These are phyloP conservation scores for Cardamine occulta DNA, from an alignment of 345 rosid genomes.

Conservation along the genomic window DNA sequence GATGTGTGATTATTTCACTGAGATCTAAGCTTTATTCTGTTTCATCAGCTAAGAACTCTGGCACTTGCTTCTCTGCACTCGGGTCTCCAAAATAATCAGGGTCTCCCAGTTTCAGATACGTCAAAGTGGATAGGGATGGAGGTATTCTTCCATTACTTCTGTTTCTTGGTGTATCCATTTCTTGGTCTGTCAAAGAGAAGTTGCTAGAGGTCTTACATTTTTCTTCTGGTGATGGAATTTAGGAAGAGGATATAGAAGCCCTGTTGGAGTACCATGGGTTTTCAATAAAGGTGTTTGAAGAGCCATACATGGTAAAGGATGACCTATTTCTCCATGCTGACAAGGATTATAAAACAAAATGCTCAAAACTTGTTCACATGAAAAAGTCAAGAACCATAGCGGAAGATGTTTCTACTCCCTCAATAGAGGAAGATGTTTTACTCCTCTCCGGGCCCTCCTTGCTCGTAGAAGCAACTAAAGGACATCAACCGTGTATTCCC, in stretches of 20 bases:
- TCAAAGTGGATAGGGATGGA: slow-evolving; percentile 95
- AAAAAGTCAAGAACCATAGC: slow-evolving; percentile 70
- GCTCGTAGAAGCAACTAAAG: slow-evolving; percentile 44
- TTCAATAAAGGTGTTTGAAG: slow-evolving; percentile 75
- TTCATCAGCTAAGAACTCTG: slow-evolving; percentile 80
- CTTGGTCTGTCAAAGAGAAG: slow-evolving; percentile 18
- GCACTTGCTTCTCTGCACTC: slow-evolving; percentile 89
- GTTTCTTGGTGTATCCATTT: slow-evolving; percentile 14
- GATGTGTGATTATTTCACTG: slow-evolving; percentile 23
- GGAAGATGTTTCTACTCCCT: slow-evolving; percentile 63
- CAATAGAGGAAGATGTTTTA: slow-evolving; percentile 60
- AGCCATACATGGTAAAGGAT: slow-evolving; percentile 92
- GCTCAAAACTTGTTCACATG: slow-evolving; percentile 80
- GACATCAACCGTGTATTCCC: slow-evolving; percentile 41
- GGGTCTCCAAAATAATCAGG: slow-evolving; percentile 86
- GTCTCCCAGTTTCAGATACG: slow-evolving; percentile 74
- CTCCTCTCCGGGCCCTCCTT: slow-evolving; percentile 39
- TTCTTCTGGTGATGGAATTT: slow-evolving; percentile 43
- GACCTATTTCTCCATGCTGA: slow-evolving; percentile 81
- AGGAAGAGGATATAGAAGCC: slow-evolving; percentile 82
- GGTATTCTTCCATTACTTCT: slow-evolving; percentile 53
- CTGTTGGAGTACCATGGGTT: slow-evolving; percentile 80
- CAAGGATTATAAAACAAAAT: slow-evolving; percentile 75
- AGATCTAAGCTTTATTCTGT: slow-evolving; percentile 33
- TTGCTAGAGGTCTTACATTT: slow-evolving; percentile 39